A percentile compares a stretch with the other conserved stretches of the same genome.
Conservation (phyloP, 352 stramenopile species). For the Pythium sp. region DNA sequence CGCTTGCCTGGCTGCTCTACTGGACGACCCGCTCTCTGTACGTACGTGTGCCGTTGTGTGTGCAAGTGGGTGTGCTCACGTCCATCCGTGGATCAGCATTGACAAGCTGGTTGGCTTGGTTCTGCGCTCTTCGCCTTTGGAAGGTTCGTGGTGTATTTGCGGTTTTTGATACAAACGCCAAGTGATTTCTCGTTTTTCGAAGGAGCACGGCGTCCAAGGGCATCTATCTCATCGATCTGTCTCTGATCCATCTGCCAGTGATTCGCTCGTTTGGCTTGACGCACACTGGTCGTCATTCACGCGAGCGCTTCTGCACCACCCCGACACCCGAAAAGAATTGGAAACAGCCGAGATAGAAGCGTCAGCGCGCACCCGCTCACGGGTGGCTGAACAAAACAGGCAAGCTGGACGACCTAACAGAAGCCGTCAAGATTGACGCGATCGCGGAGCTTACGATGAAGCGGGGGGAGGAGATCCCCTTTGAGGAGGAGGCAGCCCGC, state of each 20-base stretch:
- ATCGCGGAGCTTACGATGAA: slow-evolving; percentile 49
- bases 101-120: slow-evolving; percentile 1
- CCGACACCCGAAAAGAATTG: not conserved
- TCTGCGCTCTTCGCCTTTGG: not conserved
- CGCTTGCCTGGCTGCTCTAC: not conserved
- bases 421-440: slow-evolving; percentile 37
- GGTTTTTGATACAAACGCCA: slow-evolving; percentile 15
- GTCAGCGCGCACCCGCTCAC: not conserved
- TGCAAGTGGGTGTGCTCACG: not conserved
- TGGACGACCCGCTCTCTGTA: not conserved
- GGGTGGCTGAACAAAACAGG: not conserved
- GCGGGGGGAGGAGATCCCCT: slow-evolving; percentile 51
- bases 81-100: not conserved
- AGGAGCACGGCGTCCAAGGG: not conserved
- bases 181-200: slow-evolving; percentile 8
- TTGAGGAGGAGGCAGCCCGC: slow-evolving; percentile 59
- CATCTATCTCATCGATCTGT: not conserved
- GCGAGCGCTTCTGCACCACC: not conserved
- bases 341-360: not conserved
- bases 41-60: not conserved
- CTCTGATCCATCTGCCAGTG: not conserved
- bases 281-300: not conserved
- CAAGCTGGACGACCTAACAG: slow-evolving; percentile 26
- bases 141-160: slow-evolving; percentile 6
- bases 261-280: not conserved